Evolutionary conservation across 2,329 filamentous ascomycete genomes (phyloP).

Genomic region (Magnaporthiopsis incrustans): DNA sequence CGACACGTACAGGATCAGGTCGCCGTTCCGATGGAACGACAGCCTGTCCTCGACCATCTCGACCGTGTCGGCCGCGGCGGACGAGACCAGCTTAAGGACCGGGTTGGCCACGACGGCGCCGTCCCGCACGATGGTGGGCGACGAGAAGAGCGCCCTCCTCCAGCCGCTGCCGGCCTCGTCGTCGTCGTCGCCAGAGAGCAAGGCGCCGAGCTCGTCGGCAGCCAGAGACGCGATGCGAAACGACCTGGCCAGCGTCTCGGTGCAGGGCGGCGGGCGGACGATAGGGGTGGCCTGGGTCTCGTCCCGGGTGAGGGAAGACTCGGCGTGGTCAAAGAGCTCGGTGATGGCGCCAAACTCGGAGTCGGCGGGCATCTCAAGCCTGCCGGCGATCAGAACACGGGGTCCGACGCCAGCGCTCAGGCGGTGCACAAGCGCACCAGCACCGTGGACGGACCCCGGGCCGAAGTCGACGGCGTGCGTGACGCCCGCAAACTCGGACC

Average conservation of each 20-base stretch:
- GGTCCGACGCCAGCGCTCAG: constrained; percentile 99
- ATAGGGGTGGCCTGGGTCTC: constrained; percentile 45
- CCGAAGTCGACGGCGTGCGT: constrained; percentile 97
- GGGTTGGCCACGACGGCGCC: constrained; percentile 97
- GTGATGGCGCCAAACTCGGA: constrained; percentile 94
- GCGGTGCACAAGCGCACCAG: constrained; percentile 91
- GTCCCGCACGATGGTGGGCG: constrained; percentile 88
- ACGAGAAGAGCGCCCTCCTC: constrained; percentile 88
- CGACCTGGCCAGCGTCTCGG: constrained; percentile 66
- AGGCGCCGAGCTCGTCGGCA: constrained; percentile 75
- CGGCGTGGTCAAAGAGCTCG: constrained; percentile 93
- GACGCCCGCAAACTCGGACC: constrained; percentile 78
- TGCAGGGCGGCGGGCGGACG: constrained; percentile 62
- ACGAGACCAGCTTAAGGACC: constrained; percentile 77
- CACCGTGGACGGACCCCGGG: constrained; percentile 89
- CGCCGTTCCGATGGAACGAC: constrained; percentile 74
- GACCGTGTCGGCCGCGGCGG: constrained; percentile 72
- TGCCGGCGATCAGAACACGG: constrained; percentile 86
- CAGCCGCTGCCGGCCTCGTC: constrained; percentile 64
- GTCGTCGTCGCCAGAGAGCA: constrained; percentile 75
- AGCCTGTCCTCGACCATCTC: constrained; percentile 85
- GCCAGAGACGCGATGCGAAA: constrained; percentile 66
- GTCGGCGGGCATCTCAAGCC: constrained; percentile 78
- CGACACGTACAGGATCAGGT: constrained; percentile 80
- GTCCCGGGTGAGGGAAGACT: constrained; percentile 88